Evolutionary conservation across 495 filamentous ascomycete species (phyloP).

Genomic region (Penicillium psychrofluorescens): DNA sequence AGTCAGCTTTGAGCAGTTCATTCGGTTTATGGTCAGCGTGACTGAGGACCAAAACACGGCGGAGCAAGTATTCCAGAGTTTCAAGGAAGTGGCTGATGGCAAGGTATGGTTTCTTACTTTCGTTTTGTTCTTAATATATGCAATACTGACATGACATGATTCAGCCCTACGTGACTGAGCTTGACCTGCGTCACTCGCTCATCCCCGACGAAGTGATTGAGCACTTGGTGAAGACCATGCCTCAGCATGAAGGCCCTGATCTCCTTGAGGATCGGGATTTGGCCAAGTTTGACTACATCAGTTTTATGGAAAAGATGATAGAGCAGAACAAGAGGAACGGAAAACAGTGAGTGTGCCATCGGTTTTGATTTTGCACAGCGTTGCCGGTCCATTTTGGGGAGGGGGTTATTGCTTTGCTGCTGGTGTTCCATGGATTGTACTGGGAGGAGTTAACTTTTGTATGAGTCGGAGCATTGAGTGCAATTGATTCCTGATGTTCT

Average conservation of each 20-base stretch:
- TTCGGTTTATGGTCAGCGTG: constrained; percentile 96
- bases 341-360: constrained; percentile 12
- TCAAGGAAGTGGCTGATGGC: constrained; percentile 94
- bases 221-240: constrained; percentile 80
- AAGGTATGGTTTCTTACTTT: constrained; percentile 48
- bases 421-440: neutral
- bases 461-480: too few species aligned
- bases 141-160: constrained; percentile 6
- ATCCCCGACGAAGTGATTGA: constrained; percentile 96
- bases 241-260: constrained; percentile 70
- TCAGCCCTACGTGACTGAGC: constrained; percentile 90
- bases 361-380: constrained; percentile 19
- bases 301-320: constrained; percentile 79
- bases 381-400: constrained; percentile 16
- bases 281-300: constrained; percentile 84
- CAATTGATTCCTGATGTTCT: neutral
- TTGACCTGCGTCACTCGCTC: constrained; percentile 88
- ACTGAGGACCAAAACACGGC: constrained; percentile 98
- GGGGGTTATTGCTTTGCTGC: constrained; percentile 17
- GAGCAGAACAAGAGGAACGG: constrained; percentile 29
- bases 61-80: constrained; percentile 95
- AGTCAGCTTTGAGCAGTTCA: constrained; percentile 97
- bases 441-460: too few species aligned
- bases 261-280: constrained; percentile 67
- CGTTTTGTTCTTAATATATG: neutral